Evolutionary conservation across 257 asterid genomes (phyloP), one percentile per base, ranked within the genome.

Genomic region (Thymus quinquecostatus): DNA sequence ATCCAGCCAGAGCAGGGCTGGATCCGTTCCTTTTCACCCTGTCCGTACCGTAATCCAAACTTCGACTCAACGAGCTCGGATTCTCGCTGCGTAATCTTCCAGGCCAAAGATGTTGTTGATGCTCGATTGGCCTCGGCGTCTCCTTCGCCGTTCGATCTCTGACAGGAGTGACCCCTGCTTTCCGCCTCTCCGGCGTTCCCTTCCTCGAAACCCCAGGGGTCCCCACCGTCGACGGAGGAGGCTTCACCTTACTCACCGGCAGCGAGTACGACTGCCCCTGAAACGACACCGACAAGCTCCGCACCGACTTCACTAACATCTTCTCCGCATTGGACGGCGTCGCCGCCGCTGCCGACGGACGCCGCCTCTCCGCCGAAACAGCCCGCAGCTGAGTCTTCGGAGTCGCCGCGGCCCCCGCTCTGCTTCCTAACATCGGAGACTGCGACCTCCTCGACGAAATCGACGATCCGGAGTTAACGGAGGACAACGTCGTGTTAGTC

Each of bases 211-310:
- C 63, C 63, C 76, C 80, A 45, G 76, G 78, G 47, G 78, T 71
- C 13, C 67, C 80, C 71, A 34, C 84, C 78, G 77, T 44, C 5
- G 79, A 60, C 9, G 90, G 85, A 66, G 88, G 81, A 21, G 86
- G 84, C 77, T 87, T 91, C 28, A 76, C 88, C 81, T 82, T 88
- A 82, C 86, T 79, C 77, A 73, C 80, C 55, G 88, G 84, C 64
- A 79, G 34, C 8, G 90, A 77, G 56, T 80, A 83, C 77, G 97
- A 79, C 56, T 87, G 86, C 51, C 98, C 97, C 81, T 90, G 97
- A 85, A 92, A 90, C 48, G 98, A 90, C 29, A 87, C 96, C 0
- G 97, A 88, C 45, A 87, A 77, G 67, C 92, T 87, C 84, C 95
- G 79, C 66, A 86, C 77, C 10, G 97, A 86, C 63, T 79, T 74